Evolutionary conservation across 163 green algal species (phyloP).

Genomic region (Scenedesmus sp.): DNA sequence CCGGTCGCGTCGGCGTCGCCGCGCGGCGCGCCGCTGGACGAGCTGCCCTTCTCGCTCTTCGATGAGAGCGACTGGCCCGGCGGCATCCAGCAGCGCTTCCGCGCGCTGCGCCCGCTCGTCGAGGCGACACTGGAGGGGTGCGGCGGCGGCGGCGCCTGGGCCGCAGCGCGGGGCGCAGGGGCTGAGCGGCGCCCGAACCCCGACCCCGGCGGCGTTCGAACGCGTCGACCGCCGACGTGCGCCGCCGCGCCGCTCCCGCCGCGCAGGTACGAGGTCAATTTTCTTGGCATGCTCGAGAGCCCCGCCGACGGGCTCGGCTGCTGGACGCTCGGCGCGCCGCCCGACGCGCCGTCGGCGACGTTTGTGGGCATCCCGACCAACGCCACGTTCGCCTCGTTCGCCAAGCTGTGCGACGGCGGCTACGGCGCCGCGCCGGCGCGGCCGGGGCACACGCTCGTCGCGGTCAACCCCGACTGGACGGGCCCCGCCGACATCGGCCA

Average conservation of each 20-base stretch:
- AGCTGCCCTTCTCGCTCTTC: too few species aligned
- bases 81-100: constrained; percentile 74
- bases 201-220: too few species aligned
- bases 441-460: constrained; percentile 10
- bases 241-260: neutral
- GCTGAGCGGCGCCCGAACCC: neutral
- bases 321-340: neutral
- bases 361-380: constrained; percentile 24
- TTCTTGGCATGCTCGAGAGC: constrained; percentile 41
- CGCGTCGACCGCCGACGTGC: neutral
- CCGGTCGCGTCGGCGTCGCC: too few species aligned
- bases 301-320: constrained; percentile 33
- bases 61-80: constrained; percentile 71
- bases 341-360: neutral
- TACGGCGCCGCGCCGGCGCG: constrained; percentile 4
- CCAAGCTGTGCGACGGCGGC: constrained; percentile 36
- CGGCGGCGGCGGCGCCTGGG: neutral
- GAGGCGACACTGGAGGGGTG: constrained; percentile 44
- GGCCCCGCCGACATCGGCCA: neutral
- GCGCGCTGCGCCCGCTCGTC: constrained; percentile 55
- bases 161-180: neutral
- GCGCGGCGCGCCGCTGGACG: too few species aligned
- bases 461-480: constrained; percentile 40
- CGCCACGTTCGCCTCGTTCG: constrained; percentile 33
- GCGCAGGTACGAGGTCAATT: constrained; percentile 24